Evolutionary conservation across 192 early-diverging fungal species (phyloP), one percentile per base, ranked within the genome.

Genomic region (Geranomyces michiganensis): DNA sequence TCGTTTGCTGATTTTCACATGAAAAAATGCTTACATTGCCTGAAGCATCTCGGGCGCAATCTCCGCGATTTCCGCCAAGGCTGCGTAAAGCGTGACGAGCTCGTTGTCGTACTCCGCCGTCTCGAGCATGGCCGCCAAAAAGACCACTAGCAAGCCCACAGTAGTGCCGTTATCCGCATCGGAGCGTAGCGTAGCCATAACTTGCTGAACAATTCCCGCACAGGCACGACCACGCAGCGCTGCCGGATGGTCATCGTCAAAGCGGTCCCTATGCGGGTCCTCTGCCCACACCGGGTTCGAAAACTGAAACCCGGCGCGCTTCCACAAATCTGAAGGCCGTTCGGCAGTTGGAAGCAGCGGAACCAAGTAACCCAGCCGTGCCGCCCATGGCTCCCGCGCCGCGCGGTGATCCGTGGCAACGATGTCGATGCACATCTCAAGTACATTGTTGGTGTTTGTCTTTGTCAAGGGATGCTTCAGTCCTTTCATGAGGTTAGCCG

Each of bases 401-500:
- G 76, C 8, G 59, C 56, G 3, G 68, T 75, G 62, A 19, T 33
- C 58, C 5, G 8, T 19, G 21, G 29, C 58, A 29, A 29, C 58
- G 19, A 60, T 60, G 31, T 60, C 31, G 26, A 27, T 32, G 58
- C 24, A 60, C 7, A 60, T 32, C 29, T 60, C 58, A 8, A 60
- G 30, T 5, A 29, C 58, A 17, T 19, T 82, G 43, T 87, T 87
- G 0, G 92, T 90, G 26, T 85, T 84, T 9, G 87, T 88, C 70
- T 91, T 92, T 47, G 92, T 92, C 22, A 78, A 78, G 43, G 87
- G 85, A 59, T 93, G 85, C 73, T 89, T 89, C 64, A 98, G 69
- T 26, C 95, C 96, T 71, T 91, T 93, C 67, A 96, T 70, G 44
- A 98, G 81, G 26, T 88, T 88, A 48, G 88, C 83, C 10, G 93